Base-by-base conservation (phyloP, 192 early-diverging fungal species). In the Coemansia sp. region DNA sequence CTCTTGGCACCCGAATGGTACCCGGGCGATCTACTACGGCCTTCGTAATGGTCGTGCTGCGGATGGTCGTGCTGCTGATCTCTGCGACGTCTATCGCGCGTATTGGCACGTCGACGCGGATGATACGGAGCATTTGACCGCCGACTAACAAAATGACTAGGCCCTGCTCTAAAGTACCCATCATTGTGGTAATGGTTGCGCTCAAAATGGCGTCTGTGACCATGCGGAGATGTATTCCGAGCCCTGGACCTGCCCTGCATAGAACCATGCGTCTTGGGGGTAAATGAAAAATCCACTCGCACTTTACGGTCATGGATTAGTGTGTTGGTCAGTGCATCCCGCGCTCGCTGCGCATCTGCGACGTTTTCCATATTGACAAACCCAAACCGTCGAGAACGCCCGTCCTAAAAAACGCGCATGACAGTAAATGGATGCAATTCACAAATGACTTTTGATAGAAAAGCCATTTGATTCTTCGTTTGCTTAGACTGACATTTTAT, bases 211-310 rank as follows among this genome's bases (percentile, higher is more conserved):
- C 60, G 49, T 27, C 24, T 27, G 25, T 51, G 44, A 28, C 22
- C 32, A 8, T 25, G 16, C 1, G 47, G 21, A 18, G 54, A 34
- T 44, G 72, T 74, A 6, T 74, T 67, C 57, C 69, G 73, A 21
- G 67, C 73, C 67, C 60, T 64, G 54, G 68, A 74, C 26, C 57
- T 68, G 34, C 76, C 76, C 5, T 66, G 70, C 54, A 62, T 68
- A 16, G 70, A 34, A 9, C 66, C 58, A 31, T 73, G 71, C 24
- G 76, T 54, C 19, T 61, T 58, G 47, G 31, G 69, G 25, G 71
- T 79, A 48, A 79, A 60, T 25, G 76, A 79, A 61, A 55, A 79
- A 49, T 79, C 76, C 25, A 79, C 76, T 0, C 76, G 67, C 32
- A 79, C 71, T n/a, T 58, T 56, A 9, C 76, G 71, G 25, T 79